A percentile compares a stretch with the other conserved stretches of the same genome.
Conservation (phyloP, 2,329 filamentous ascomycete species). For the Fusarium staphyleae region DNA sequence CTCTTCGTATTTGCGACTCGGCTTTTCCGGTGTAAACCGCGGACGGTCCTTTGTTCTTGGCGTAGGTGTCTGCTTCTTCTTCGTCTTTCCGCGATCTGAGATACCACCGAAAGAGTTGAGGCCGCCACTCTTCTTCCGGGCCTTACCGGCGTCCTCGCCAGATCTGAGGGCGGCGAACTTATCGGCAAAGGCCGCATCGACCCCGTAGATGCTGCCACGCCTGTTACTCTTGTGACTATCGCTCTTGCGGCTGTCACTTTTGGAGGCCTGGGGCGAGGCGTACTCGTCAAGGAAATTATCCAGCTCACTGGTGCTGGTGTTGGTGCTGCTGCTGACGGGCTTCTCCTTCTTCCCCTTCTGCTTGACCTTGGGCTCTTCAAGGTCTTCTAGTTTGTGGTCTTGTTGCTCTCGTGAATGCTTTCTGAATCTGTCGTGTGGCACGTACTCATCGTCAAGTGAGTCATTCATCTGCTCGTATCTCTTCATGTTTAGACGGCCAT, state of each 20-base stretch:
- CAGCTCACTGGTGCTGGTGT: not conserved
- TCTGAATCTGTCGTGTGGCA: not conserved
- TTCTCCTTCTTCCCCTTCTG: too few species aligned
- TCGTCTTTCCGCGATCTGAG: not conserved
- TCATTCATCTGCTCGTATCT: not conserved
- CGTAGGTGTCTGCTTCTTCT: not conserved
- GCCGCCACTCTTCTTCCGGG: not conserved
- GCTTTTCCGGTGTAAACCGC: too few species aligned
- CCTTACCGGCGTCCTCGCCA: not conserved
- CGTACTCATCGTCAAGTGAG: not conserved
- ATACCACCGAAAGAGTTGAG: not conserved
- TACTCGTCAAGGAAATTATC: slow-evolving; percentile 9
- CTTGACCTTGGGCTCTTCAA: slow-evolving; percentile 3
- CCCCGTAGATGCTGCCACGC: not conserved
- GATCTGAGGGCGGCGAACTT: not conserved
- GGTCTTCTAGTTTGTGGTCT: not conserved
- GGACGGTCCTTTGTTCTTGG: not conserved
- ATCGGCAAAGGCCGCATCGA: not conserved
- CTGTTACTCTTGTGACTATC: not conserved
- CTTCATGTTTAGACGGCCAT: slow-evolving; percentile 16
- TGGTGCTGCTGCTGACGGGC: too few species aligned
- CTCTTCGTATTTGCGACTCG: not conserved
- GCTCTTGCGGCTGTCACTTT: not conserved
- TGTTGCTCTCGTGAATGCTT: not conserved
- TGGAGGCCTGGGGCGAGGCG: not conserved